Base-by-base conservation (phyloP, 2,329 filamentous ascomycete species). In the Davidsoniella australis region DNA sequence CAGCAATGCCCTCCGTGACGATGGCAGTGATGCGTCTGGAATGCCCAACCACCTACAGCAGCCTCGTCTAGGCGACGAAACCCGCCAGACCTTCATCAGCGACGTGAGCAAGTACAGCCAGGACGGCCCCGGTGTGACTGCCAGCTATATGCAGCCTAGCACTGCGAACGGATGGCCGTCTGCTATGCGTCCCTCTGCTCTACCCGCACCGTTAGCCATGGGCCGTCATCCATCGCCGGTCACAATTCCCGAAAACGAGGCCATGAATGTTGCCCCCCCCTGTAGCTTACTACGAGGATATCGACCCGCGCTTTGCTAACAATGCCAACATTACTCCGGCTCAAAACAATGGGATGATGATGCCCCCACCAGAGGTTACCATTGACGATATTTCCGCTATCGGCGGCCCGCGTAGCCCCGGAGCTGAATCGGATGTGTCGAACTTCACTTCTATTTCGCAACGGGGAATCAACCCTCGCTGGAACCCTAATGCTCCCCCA, bases 401-500 rank as follows among this genome's bases (percentile, higher is more conserved):
- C 23, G 59, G 64, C 26, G 72, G 73, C 41, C 65, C 74, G 42
- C 75, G 83, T 57, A 89, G 80, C 58, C 87, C 84, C 29, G 50
- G 50, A 7, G 76, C 80, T 26, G 75, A 80, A 57, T 89, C 82
- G 54, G 85, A 94, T 59, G 74, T 77, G 20, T 89, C 80, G 42
- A 84, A 82, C 57, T 95, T 94, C 64, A 95, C 89, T 1, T 91
- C 84, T 9, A 82, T 96, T 42, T 89, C 82, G 0, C 87, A 95
- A 63, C 76, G 89, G 33, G 83, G 84, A 1, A 68, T 95, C 49
- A 95, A 95, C 62, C 89, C 88, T 5, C 79, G 80, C 53, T 95
- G 89, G 88, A 76, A 82, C 54, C 76, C 74, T 2, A 68, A 71
- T 41, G 63, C 64, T 12, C 61, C 66, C 14, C 62, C 68, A 37